A percentile compares a stretch with the other conserved stretches of the same genome.
These are phyloP conservation scores for Cryptosporidium felis DNA, from an alignment of 169 alveolate genomes.

Conservation along the genomic window DNA sequence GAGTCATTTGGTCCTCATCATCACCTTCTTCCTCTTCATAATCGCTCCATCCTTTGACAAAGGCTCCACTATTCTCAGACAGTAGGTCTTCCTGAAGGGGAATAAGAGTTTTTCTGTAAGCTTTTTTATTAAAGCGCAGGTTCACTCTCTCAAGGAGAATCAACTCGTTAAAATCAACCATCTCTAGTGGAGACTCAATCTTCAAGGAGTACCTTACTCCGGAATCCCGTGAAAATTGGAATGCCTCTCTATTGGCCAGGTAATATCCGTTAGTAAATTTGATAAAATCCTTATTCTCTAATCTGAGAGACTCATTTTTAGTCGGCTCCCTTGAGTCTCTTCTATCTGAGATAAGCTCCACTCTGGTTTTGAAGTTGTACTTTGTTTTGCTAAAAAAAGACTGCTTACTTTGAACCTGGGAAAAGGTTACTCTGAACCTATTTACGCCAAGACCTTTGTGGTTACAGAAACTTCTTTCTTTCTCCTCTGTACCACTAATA, in stretches of 20 bases:
- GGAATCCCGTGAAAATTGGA: neutral
- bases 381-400: neutral
- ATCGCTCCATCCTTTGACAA: too few relatives aligned
- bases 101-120: too few relatives aligned
- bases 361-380: neutral
- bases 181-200: conserved; percentile 43
- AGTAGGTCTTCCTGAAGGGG: too few relatives aligned
- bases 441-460: neutral
- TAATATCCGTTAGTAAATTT: conserved; percentile 15
- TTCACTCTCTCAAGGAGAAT: neutral
- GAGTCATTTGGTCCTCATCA: neutral
- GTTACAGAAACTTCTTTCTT: neutral
- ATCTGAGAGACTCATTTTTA: neutral
- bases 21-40: neutral
- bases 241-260: neutral
- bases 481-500: neutral
- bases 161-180: conserved; percentile 3
- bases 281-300: neutral
- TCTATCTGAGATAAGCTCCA: neutral
- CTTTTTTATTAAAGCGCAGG: neutral
- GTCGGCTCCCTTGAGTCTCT: neutral
- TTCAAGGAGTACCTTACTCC: neutral
- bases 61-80: too few relatives aligned
- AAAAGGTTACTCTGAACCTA: neutral
- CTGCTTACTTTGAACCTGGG: neutral